Base-by-base conservation (phyloP, 2,329 filamentous ascomycete genomes). In the Nothophoma quercina region DNA sequence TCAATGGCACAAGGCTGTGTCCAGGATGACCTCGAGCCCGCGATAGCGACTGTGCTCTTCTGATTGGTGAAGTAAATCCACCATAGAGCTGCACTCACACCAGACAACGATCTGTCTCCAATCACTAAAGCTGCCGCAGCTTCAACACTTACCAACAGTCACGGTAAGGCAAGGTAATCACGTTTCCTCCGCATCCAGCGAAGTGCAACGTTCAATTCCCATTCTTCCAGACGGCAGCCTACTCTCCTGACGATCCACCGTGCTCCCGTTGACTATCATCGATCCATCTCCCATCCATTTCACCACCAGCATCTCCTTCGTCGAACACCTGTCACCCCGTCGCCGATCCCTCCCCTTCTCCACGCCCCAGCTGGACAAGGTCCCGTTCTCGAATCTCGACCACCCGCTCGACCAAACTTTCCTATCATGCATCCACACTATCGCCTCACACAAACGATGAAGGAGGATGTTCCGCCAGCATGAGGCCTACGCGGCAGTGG, bases 401-500 rank as follows among this genome's bases (percentile, higher is more conserved):
- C 23, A 28, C 6, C 8, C n/a, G 13, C 35, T 38, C 35, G 22
- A 52, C 42, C 30, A 15, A 3, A 21, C 12, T 2, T 13, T 8
- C 16, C 22, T 33, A 7, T 23, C n/a, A n/a, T 18, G 13, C 26
- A 39, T 33, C 34, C 28, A 41, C 21, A 21, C 25, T 13, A 10
- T 22, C 29, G 42, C 49, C 30, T 41, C 35, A 45, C 22, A 51
- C 28, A 39, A 28, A 28, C 21, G 15, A 44, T 30, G 19, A 40
- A 45, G 49, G 22, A n/a, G 21, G 18, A 34, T 30, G 5, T 2
- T n/a, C 9, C 22, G 7, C 21, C 18, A 25, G 15, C 42, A 46
- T 42, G 36, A 35, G 26, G 36, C 25, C 25, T 46, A 41, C 49
- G 30, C 42, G 32, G 38, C 43, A 42, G 16, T 21, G 28, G 32